Percentiles rank a stretch among this genome's conserved stretches.
Conservation (phyloP, 495 filamentous ascomycete genomes). For the Podospora didyma region DNA sequence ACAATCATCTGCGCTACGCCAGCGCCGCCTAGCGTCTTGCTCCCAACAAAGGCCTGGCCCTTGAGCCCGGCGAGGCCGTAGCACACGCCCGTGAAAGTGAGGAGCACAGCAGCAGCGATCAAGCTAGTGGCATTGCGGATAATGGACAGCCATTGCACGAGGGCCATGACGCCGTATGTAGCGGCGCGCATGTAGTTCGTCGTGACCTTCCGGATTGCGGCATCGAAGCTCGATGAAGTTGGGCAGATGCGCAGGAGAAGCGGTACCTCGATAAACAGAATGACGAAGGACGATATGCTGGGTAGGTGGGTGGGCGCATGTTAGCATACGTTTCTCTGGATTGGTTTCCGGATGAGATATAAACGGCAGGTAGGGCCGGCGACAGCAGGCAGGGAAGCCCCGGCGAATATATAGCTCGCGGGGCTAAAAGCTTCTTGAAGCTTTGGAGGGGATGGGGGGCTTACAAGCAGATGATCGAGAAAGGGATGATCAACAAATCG, state of each 20-base stretch:
- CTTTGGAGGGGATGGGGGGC: too few relatives aligned
- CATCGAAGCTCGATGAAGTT: conserved; percentile 84
- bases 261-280: conserved; percentile 96
- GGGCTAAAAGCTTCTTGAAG: not conserved
- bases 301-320: conserved; percentile 9
- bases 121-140: conserved; percentile 61
- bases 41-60: conserved; percentile 90
- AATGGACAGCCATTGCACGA: conserved; percentile 76
- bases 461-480: conserved; percentile 82
- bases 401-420: too few relatives aligned
- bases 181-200: conserved; percentile 97
- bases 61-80: conserved; percentile 82
- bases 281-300: conserved; percentile 75
- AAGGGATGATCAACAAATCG: conserved; percentile 64
- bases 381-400: too few relatives aligned
- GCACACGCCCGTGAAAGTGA: conserved; percentile 72
- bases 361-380: not conserved
- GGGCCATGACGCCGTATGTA: conserved; percentile 77
- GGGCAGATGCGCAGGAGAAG: conserved; percentile 97
- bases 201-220: conserved; percentile 84
- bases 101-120: conserved; percentile 80
- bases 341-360: not conserved
- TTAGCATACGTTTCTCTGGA: not conserved
- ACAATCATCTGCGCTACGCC: conserved; percentile 99
- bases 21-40: conserved; percentile 93